These are phyloP conservation scores for Biscogniauxia mediterranea DNA, from an alignment of 2,329 filamentous ascomycete species.

Conservation along the genomic window DNA sequence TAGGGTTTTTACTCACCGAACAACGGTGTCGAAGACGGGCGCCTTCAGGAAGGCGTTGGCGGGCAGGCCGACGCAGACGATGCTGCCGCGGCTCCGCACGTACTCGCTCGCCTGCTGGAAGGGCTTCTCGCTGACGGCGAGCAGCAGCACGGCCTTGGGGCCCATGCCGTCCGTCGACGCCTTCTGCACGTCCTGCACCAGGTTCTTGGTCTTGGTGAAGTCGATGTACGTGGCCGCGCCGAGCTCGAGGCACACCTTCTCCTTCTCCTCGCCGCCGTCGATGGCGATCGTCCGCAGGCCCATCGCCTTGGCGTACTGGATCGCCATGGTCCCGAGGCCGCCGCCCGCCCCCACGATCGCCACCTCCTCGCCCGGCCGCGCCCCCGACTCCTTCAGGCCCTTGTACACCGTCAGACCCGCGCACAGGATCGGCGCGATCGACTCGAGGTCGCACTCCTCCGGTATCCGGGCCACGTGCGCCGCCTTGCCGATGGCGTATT, in stretches of 20 bases:
- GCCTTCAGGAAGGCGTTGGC: conserved; percentile 76
- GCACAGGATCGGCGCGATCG: conserved; percentile 77
- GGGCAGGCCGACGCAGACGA: conserved; percentile 88
- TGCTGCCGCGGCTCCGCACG: conserved; percentile 75
- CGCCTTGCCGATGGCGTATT: conserved; percentile 86
- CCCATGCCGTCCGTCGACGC: conserved; percentile 78
- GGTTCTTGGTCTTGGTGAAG: conserved; percentile 71
- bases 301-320: conserved; percentile 92
- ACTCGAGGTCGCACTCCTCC: conserved; percentile 72
- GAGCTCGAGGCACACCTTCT: conserved; percentile 64
- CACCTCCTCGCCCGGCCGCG: conserved; percentile 70
- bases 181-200: conserved; percentile 81
- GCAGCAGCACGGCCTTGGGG: conserved; percentile 81
- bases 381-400: conserved; percentile 81
- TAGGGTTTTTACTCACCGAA: conserved; percentile 41
- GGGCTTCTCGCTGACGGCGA: conserved; percentile 85
- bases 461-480: conserved; percentile 80
- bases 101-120: conserved; percentile 94
- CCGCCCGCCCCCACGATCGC: conserved; percentile 86
- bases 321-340: conserved; percentile 71
- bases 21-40: conserved; percentile 84
- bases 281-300: conserved; percentile 78
- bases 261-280: conserved; percentile 81
- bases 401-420: conserved; percentile 89
- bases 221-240: conserved; percentile 77